Evolutionary conservation across 1,284 basidiomycete genomes (phyloP).

Genomic region (Crepidotus sp.): DNA sequence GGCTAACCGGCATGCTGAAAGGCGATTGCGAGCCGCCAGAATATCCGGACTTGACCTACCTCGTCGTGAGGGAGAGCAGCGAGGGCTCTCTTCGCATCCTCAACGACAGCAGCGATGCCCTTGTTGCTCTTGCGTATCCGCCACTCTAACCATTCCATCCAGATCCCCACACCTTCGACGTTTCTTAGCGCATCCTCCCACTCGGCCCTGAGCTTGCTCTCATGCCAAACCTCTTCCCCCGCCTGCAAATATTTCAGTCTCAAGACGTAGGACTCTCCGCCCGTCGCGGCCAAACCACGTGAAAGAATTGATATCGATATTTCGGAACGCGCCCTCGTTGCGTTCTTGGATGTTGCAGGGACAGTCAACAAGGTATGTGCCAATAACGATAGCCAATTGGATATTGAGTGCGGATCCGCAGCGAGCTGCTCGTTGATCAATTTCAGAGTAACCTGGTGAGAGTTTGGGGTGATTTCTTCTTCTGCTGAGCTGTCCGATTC

Average conservation of each 20-base stretch:
- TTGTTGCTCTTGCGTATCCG: slow-evolving; percentile 38
- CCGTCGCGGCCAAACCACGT: slow-evolving; percentile 50
- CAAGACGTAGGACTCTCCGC: slow-evolving; percentile 40
- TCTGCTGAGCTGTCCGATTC: slow-evolving; percentile 25
- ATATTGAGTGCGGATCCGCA: slow-evolving; percentile 41
- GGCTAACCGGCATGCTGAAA: slow-evolving; percentile 66
- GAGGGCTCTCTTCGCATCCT: slow-evolving; percentile 34
- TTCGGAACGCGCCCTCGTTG: slow-evolving; percentile 55
- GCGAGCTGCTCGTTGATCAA: slow-evolving; percentile 48
- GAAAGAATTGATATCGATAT: slow-evolving; percentile 59
- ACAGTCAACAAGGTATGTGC: slow-evolving; percentile 50
- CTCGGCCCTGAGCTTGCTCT: slow-evolving; percentile 44
- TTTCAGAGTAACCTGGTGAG: slow-evolving; percentile 51
- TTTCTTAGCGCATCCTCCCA: slow-evolving; percentile 62
- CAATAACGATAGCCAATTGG: slow-evolving; percentile 61
- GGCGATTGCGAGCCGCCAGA: slow-evolving; percentile 64
- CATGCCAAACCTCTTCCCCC: slow-evolving; percentile 64
- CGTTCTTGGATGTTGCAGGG: slow-evolving; percentile 54
- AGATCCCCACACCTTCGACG: slow-evolving; percentile 41
- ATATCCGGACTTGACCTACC: slow-evolving; percentile 48
- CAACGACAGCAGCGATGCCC: slow-evolving; percentile 44
- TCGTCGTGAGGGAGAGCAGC: slow-evolving; percentile 36
- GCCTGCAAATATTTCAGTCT: slow-evolving; percentile 58
- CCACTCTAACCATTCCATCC: slow-evolving; percentile 75
- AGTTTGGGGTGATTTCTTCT: slow-evolving; percentile 32